Conservation (phyloP, 1,139 yeast genomes). For the Candida glucosophila region DNA sequence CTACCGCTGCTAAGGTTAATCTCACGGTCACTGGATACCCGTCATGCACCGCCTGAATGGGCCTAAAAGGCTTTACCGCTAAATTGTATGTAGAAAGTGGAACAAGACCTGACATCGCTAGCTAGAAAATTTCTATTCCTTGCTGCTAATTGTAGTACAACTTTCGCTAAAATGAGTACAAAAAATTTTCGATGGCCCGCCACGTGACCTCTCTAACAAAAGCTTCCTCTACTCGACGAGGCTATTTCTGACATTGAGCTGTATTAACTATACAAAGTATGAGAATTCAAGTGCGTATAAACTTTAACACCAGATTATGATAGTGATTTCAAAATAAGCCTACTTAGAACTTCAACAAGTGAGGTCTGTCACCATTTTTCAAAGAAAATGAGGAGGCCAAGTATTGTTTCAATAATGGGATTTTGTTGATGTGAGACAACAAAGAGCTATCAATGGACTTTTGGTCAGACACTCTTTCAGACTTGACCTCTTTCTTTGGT, state of each 20-base stretch:
- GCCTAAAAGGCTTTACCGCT: slow-evolving; percentile 77
- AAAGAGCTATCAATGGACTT: slow-evolving; percentile 93
- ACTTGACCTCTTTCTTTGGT: slow-evolving; percentile 81
- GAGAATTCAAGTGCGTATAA: too few relatives aligned
- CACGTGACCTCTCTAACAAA: too few relatives aligned
- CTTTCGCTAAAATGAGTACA: too few relatives aligned
- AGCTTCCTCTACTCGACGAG: too few relatives aligned
- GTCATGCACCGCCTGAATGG: slow-evolving; percentile 78
- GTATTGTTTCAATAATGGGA: slow-evolving; percentile 97
- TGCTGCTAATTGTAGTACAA: too few relatives aligned
- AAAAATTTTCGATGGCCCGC: too few relatives aligned
- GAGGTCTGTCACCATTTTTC: slow-evolving; percentile 99
- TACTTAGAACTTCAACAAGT: slow-evolving; percentile 88
- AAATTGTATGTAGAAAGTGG: slow-evolving; percentile 84
- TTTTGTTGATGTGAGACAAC: slow-evolving; percentile 91
- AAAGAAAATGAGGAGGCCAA: slow-evolving; percentile 94
- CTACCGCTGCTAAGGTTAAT: slow-evolving; percentile 91
- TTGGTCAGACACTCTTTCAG: slow-evolving; percentile 98
- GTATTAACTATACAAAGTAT: slow-evolving; percentile 35
- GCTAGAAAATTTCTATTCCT: too few relatives aligned
- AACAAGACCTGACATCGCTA: slow-evolving; percentile 59
- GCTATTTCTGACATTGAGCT: slow-evolving; percentile 8
- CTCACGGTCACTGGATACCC: slow-evolving; percentile 86
- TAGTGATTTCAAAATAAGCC: too few relatives aligned
- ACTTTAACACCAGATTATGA: too few relatives aligned